These are phyloP conservation scores for Apiospora arundinis DNA, from an alignment of 2,329 filamentous ascomycete genomes.

Conservation along the genomic window DNA sequence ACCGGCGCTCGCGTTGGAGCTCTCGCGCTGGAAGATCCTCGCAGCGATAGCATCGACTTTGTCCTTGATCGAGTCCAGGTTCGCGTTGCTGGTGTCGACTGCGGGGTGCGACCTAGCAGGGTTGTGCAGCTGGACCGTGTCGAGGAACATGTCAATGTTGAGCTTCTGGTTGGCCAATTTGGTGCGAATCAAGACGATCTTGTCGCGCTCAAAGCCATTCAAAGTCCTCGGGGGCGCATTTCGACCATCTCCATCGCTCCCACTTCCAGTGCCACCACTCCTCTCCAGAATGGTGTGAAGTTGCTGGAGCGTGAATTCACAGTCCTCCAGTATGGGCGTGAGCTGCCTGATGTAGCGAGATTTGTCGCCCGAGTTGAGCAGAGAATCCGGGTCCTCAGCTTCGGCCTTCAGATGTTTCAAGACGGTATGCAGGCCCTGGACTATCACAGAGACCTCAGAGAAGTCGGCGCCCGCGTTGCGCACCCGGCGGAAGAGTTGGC, in stretches of 20 bases:
- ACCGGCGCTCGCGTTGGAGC: constrained; percentile 45
- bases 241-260: constrained; percentile 32
- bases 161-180: constrained; percentile 60
- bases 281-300: constrained; percentile 60
- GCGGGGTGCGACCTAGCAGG: constrained; percentile 46
- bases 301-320: constrained; percentile 60
- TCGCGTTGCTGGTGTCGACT: constrained; percentile 46
- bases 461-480: constrained; percentile 57
- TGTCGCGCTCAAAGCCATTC: constrained; percentile 46
- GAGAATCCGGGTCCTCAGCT: constrained; percentile 61
- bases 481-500: constrained; percentile 60
- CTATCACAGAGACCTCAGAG: constrained; percentile 54
- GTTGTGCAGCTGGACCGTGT: constrained; percentile 61
- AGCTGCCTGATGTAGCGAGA: constrained; percentile 57
- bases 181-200: constrained; percentile 49
- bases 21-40: constrained; percentile 53
- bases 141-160: constrained; percentile 61
- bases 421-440: constrained; percentile 60
- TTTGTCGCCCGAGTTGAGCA: constrained; percentile 52
- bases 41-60: constrained; percentile 65
- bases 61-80: constrained; percentile 62
- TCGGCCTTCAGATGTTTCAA: constrained; percentile 65
- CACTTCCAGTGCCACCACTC: constrained; percentile 40
- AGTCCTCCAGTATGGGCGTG: constrained; percentile 58
- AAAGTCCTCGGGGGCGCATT: constrained; percentile 33